Conservation (phyloP, 805 yeast genomes). For the Wickerhamomyces silvicola region DNA sequence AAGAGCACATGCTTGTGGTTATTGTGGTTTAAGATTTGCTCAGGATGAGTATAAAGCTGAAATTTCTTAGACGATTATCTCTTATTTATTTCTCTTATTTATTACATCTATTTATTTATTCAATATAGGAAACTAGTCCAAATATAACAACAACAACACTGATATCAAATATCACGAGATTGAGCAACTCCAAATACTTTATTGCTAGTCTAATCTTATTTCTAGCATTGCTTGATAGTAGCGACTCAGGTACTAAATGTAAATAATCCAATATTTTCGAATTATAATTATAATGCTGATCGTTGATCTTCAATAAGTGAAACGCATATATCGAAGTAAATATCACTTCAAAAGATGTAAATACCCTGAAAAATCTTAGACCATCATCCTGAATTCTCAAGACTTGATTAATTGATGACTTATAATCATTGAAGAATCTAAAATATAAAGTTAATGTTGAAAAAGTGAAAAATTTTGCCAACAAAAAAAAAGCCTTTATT, state of each 20-base stretch:
- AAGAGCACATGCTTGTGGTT: conserved; percentile 67
- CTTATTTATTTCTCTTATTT: conserved; percentile 1
- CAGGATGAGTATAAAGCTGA: conserved; percentile 15
- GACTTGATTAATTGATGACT: conserved; percentile 1
- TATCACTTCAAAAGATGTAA: conserved; percentile 15
- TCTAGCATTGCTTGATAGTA: conserved; percentile 13
- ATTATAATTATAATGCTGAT: conserved; percentile 19
- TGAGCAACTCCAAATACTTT: conserved; percentile 19
- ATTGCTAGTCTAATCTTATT: conserved; percentile 16
- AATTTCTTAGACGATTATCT: neutral
- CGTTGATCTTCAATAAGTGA: conserved; percentile 6
- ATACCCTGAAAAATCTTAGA: conserved; percentile 11
- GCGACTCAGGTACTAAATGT: conserved; percentile 15
- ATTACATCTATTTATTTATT: conserved; percentile 4
- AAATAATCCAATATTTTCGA: conserved; percentile 17
- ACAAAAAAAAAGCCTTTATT: conserved; percentile 18
- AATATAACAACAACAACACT: conserved; percentile 15
- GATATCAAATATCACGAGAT: conserved; percentile 19
- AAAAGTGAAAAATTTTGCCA: conserved; percentile 8
- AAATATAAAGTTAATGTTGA: conserved; percentile 5
- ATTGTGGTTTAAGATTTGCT: conserved; percentile 66
- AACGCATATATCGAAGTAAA: conserved; percentile 14
- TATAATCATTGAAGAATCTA: neutral
- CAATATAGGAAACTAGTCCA: conserved; percentile 16
- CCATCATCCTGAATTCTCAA: conserved; percentile 6